phyloP scores from a whole-genome alignment of 2,329 filamentous ascomycete genomes.

The Sclerotinia glacialis region DNA sequence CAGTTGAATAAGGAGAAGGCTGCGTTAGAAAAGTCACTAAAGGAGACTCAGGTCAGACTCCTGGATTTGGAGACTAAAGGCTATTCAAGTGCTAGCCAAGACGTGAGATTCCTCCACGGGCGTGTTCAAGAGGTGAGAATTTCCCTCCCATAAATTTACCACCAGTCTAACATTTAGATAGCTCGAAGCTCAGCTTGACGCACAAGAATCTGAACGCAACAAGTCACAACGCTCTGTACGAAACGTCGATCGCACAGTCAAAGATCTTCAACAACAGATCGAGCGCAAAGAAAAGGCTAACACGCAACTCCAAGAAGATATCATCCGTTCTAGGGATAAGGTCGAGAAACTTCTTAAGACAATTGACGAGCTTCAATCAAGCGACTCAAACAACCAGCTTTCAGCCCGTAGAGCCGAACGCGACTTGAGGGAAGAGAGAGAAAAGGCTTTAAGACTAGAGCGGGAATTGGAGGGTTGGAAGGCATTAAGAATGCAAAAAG shows the following conservation, averaged over 20 bases:
- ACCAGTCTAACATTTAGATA: conserved; percentile 44
- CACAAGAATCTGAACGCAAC: conserved; percentile 73
- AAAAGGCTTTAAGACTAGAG: conserved; percentile 78
- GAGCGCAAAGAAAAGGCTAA: conserved; percentile 91
- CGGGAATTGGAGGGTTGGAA: conserved; percentile 85
- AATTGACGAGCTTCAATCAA: conserved; percentile 90
- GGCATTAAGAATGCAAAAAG: conserved; percentile 62
- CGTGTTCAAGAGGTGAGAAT: conserved; percentile 85
- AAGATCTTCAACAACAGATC: conserved; percentile 88
- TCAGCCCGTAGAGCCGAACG: conserved; percentile 81
- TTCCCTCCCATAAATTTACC: not conserved
- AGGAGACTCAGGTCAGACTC: conserved; percentile 83
- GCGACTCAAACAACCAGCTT: conserved; percentile 78
- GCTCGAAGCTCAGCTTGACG: conserved; percentile 84
- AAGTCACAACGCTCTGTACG: conserved; percentile 84
- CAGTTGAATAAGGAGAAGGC: conserved; percentile 89
- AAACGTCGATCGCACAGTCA: conserved; percentile 90
- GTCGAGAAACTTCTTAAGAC: conserved; percentile 82
- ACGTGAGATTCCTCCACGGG: conserved; percentile 91
- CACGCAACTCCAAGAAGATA: conserved; percentile 74
- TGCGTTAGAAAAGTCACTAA: conserved; percentile 80
- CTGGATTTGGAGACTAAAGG: conserved; percentile 97
- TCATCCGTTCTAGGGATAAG: conserved; percentile 83
- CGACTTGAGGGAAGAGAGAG: conserved; percentile 83
- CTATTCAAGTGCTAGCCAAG: conserved; percentile 89